Conservation (phyloP, 208 protist genomes). For the Wallacemonas collosoma region DNA sequence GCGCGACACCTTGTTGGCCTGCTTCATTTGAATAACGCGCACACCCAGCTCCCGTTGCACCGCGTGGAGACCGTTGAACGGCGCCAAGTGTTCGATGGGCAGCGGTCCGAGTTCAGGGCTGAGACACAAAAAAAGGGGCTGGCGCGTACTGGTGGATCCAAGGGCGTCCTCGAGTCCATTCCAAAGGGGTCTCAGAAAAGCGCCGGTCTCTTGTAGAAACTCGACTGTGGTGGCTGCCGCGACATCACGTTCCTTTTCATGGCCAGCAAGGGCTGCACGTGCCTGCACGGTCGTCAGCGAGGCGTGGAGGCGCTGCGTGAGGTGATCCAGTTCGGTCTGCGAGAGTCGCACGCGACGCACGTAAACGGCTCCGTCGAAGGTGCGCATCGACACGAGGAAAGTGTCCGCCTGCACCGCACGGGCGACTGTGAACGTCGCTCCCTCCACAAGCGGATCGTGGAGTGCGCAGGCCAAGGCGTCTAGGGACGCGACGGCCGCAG, state of each 20-base stretch:
- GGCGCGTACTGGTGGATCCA: constrained; percentile 31
- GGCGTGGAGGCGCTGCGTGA: constrained; percentile 24
- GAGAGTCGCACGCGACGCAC: constrained; percentile 32
- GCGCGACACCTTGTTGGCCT: constrained; percentile 15
- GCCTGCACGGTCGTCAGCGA: background rate
- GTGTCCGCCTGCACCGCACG: background rate
- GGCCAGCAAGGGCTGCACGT: background rate
- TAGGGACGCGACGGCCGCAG: background rate
- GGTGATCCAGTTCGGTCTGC: constrained; percentile 20
- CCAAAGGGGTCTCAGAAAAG: constrained; percentile 34
- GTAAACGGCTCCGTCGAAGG: constrained; percentile 52
- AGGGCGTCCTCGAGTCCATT: constrained; percentile 43
- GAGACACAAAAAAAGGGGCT: constrained; percentile 70
- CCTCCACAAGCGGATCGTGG: constrained; percentile 13
- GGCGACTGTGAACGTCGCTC: constrained; percentile 27
- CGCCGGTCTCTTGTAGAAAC: constrained; percentile 24
- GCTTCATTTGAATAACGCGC: constrained; percentile 37
- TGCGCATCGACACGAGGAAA: constrained; percentile 54
- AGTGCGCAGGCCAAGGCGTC: background rate
- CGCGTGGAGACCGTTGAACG: constrained; percentile 41
- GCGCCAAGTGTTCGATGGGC: constrained; percentile 57
- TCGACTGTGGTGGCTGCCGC: background rate
- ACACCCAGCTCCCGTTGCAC: constrained; percentile 71
- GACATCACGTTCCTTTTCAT: constrained; percentile 21
- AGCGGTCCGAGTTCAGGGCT: constrained; percentile 64